Evolutionary conservation across 768 basidiomycete genomes (phyloP), one percentile per base, ranked within the genome.

Genomic region (Collybiopsis confluens): DNA sequence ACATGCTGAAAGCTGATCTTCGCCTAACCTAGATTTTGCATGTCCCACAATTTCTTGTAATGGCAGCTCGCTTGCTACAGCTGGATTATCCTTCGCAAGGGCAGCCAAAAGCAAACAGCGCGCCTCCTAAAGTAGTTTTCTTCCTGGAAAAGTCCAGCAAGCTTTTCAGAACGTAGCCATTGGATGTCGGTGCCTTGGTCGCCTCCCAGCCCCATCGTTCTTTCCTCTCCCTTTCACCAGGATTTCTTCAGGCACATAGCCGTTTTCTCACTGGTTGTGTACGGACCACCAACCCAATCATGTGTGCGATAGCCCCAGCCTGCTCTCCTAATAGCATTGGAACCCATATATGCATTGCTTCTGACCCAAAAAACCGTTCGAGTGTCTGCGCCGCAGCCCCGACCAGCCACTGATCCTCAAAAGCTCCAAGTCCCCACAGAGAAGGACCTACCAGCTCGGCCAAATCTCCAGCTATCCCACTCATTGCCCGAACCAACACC

Each of bases 391-490:
- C 20, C 10, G 56, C 42, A 13, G 41, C n/a, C n/a, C 41, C 41
- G 10, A 24, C 10, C 66, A 3, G 68, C 65, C 1, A 72, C 68
- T 1, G 69, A 68, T 21, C 76, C 74, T 48, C 47, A 15, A 48
- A 37, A 7, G 76, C 72, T 4, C 69, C 56, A 7, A 91, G 70
- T 1, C 85, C 88, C 76, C 85, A 88, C 42, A 80, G 77, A 0
- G 83, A 80, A 0, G 88, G 87, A 0, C 88, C 88, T 0, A 86
- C 78, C 1, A 81, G 73, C 41, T 90, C 88, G 4, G 90, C 79
- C 33, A 86, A 67, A 1, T 85, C 78, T 3, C 72, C 67, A 4
- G 81, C 75, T 18, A 90, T 64, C 0, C 83, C 78, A 33, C 84
- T 75, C 16, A 91, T 67, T 1, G 80, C 85, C 3, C 90, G 80